Evolutionary conservation across 306 rosid genomes (phyloP).

Genomic region (Gynostemma pentaphyllum): DNA sequence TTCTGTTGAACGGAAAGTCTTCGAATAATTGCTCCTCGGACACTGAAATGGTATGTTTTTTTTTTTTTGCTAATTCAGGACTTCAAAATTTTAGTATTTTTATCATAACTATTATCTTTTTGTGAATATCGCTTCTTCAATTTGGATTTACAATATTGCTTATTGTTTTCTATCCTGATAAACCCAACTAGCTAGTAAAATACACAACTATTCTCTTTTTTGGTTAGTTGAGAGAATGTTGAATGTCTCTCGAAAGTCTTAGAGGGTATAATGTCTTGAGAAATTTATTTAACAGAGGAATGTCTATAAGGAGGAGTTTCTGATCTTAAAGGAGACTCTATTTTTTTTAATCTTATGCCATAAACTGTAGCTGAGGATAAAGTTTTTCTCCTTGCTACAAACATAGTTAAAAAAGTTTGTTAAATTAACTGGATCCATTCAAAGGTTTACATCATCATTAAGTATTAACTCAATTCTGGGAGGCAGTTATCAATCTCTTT

Average conservation of each 20-base stretch:
- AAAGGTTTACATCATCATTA: background rate
- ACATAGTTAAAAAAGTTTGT: too few species aligned
- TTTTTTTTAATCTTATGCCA: background rate
- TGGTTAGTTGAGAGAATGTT: background rate
- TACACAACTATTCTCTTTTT: background rate
- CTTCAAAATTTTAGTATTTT: background rate
- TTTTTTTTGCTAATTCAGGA: background rate
- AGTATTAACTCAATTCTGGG: background rate
- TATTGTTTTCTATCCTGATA: too few species aligned
- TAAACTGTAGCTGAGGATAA: too few species aligned
- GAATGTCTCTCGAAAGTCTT: background rate
- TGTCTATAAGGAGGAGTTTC: background rate
- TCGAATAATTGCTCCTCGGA: constrained; percentile 21
- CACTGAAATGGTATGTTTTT: constrained; percentile 42
- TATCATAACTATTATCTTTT: background rate
- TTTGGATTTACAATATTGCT: too few species aligned
- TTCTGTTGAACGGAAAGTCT: constrained; percentile 26
- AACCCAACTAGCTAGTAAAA: background rate
- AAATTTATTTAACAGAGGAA: background rate
- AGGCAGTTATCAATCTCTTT: background rate
- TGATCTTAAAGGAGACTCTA: background rate
- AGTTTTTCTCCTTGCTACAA: too few species aligned
- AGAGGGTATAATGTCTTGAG: background rate
- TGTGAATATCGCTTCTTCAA: too few species aligned
- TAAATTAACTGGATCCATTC: too few species aligned